Base-by-base conservation (phyloP, 2,329 filamentous ascomycete species). In the Gliomastix tumulicola region DNA sequence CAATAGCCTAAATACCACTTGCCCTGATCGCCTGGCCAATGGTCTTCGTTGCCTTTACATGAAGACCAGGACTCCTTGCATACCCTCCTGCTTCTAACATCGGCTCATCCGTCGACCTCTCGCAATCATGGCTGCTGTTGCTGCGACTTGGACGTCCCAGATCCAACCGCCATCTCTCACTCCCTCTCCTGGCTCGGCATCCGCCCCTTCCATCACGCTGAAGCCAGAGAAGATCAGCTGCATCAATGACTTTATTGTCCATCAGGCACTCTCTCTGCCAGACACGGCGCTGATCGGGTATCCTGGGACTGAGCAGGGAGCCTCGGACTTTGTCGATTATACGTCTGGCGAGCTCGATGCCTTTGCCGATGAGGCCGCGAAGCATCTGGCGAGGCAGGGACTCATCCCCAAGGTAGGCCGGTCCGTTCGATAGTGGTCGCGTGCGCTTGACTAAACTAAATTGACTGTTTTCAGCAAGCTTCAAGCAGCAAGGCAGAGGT, bases 401-500 rank as follows among this genome's bases (percentile, higher is more conserved):
- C 19, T 47, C 16, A 18, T 30, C 13, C 44, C 43, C 20, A 37
- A 30, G 18, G 45, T 47, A 36, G 35, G 31, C 36, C n/a, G n/a
- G n/a, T n/a, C n/a, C n/a, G n/a, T n/a, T n/a, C n/a, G n/a, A n/a
- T n/a, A n/a, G n/a, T n/a, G n/a, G n/a, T n/a, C n/a, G n/a, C n/a
- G n/a, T n/a, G n/a, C n/a, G n/a, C n/a, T 40, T 17, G 21, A 34
- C 4, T 27, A 30, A 15, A 36, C 33, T 16, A 35, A 30, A 15
- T 27, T 32, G 8, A 40, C 39, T 16, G 20, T 32, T 23, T 25
- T 31, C 21, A 45, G 43, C 27, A 17, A 15, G 21, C 28, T 19
- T 34, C 25, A 36, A 40, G 34, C 23, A 32, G 32, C 5, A 41
- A 38, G 30, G 41, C 37, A 12, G 34, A 43, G n/a, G 59, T 76